Evolutionary conservation across 2,329 filamentous ascomycete genomes (phyloP), one percentile per base, ranked within the genome.

Genomic region (Cercospora sp.): DNA sequence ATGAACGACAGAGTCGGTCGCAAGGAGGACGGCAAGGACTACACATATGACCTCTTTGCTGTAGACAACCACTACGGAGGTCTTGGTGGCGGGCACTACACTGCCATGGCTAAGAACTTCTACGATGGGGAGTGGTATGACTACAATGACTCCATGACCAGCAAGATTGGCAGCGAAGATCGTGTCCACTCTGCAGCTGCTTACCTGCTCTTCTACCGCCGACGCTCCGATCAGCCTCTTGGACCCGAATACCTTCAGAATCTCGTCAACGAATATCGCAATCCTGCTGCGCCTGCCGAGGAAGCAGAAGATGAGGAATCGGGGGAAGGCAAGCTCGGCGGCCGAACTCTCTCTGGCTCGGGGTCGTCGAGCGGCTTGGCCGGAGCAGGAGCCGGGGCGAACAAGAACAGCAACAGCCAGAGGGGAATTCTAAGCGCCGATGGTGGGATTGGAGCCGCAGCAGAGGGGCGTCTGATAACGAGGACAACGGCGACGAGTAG

Each of bases 21-120:
- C 71, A 90, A 89, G 64, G 91, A 94, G 74, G 88, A 90, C 40
- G 92, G 90, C 36, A 97, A 97, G 80, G 85, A 90, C 68, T 88
- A 95, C 76, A 84, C 94, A 10, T 99, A 97, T 76, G 95, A 99
- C 78, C 84, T 99, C 33, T 95, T 99, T 77, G 95, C 91, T 13
- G 93, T 99, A 1, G 95, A 99, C 79, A 94, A 97, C 77, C 95
- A 99, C 79, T 97, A 91, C 78, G 95, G 95, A 69, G 93, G 93
- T 31, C 87, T 99, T 42, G 93, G 93, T 68, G 95, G 95, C 51
- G 95, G 95, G 0, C 95, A 99, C 80, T 99, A 99, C 82, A 98
- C 94, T 20, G 95, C 95, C 30, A 94, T 90, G 79, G 94, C 93
- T 45, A 94, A 93, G 82, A 98, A 97, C 79, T 97, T 97, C 80